Conservation (phyloP, 2,329 filamentous ascomycete species). For the Aspergillus fructus region DNA sequence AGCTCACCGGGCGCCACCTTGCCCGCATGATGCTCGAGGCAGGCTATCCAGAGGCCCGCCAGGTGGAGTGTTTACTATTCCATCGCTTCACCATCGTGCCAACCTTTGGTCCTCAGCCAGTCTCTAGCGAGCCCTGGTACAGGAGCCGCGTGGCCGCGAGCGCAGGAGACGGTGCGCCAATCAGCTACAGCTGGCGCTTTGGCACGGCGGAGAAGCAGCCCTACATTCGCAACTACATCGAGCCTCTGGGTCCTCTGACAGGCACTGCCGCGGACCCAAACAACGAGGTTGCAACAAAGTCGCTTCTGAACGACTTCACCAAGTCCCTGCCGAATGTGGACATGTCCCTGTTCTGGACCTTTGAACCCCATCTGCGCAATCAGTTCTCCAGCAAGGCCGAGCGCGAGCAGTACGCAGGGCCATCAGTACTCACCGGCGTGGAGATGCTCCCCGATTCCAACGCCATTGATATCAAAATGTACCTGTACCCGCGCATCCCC, state of each 20-base stretch:
- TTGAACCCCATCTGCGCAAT: background rate
- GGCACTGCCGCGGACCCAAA: background rate
- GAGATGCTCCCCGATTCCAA: background rate
- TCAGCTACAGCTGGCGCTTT: constrained; percentile 1
- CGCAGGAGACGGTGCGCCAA: background rate
- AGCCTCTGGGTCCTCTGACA: background rate
- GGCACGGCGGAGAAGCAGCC: background rate
- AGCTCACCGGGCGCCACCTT: background rate
- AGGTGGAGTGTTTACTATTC: background rate
- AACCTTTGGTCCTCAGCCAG: too few species aligned
- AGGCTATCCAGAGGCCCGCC: background rate
- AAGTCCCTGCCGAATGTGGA: background rate
- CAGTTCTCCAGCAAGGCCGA: background rate
- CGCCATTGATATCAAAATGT: background rate
- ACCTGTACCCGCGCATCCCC: background rate
- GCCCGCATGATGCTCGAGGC: background rate
- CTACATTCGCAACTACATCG: background rate
- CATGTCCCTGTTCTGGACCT: background rate
- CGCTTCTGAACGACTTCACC: background rate
- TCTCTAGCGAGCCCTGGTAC: too few species aligned
- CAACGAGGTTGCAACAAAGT: background rate
- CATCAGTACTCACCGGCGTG: background rate
- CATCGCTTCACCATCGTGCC: background rate
- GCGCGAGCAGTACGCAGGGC: background rate
- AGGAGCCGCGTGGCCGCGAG: background rate